Evolutionary conservation across 2,329 filamentous ascomycete species (phyloP).

Genomic region (Cadophora malorum): DNA sequence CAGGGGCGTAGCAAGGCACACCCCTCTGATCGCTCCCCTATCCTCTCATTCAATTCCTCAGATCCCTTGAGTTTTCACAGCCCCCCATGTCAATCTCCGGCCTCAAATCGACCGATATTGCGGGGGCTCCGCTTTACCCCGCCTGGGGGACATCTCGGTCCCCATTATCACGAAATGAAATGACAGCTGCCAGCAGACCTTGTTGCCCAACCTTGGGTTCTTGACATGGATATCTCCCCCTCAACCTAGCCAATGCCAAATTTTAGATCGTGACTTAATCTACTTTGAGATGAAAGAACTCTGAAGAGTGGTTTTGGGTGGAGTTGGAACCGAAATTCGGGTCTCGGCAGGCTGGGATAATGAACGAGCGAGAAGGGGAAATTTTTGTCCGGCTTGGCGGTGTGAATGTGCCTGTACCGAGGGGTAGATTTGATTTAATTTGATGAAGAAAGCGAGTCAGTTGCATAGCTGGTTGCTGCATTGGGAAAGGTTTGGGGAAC

Average conservation of each 20-base stretch:
- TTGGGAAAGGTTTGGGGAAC: too few relatives aligned
- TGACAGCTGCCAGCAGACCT: not conserved
- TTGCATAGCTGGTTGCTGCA: too few relatives aligned
- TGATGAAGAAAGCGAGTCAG: not conserved
- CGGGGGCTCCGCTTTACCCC: conserved; percentile 15
- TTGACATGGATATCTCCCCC: not conserved
- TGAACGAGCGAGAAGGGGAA: not conserved
- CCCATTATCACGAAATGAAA: conserved; percentile 10
- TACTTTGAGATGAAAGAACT: not conserved
- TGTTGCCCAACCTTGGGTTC: too few relatives aligned
- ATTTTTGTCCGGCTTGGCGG: conserved; percentile 20
- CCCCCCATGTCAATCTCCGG: conserved; percentile 1
- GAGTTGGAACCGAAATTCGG: not conserved
- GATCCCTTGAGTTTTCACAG: too few relatives aligned
- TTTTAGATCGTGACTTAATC: not conserved
- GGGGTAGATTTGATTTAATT: not conserved
- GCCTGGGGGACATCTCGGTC: not conserved
- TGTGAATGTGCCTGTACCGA: not conserved
- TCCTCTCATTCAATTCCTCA: not conserved
- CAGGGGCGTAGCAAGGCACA: not conserved
- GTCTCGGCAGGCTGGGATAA: conserved; percentile 1
- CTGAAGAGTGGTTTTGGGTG: not conserved
- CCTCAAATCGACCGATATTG: conserved; percentile 18
- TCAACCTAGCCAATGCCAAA: too few relatives aligned
- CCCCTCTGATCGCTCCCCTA: not conserved